A percentile compares a stretch with the other conserved stretches of the same genome.
Conservation (phyloP, 371 early-diverging fungal genomes). For the Dipsacomyces acuminosporus region DNA sequence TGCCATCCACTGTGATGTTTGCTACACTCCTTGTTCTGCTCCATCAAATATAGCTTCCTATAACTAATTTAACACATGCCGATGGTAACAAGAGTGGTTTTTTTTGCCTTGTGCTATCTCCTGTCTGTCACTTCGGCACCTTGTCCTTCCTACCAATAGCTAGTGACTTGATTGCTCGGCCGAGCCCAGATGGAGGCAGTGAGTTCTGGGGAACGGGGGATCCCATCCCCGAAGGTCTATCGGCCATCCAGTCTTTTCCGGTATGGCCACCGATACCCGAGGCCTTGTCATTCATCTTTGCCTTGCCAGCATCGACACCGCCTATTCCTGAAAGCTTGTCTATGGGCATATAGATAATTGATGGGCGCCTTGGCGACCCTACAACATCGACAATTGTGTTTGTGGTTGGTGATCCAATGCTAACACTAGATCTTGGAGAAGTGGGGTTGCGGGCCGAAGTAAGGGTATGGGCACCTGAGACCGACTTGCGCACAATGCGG, state of each 20-base stretch:
- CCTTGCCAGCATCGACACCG: slow-evolving; percentile 15
- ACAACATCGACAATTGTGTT: slow-evolving; percentile 25
- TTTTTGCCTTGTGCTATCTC: no score
- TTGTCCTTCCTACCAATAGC: slow-evolving; percentile 5
- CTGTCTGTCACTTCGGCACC: no score
- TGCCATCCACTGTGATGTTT: no score
- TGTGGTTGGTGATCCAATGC: slow-evolving; percentile 16
- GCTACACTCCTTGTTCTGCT: no score
- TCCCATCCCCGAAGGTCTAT: slow-evolving; percentile 29
- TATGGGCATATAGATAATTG: slow-evolving; percentile 19
- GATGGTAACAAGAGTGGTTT: no score
- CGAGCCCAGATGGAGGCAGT: slow-evolving; percentile 25
- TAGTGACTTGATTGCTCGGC: slow-evolving; percentile 15
- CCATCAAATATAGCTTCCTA: no score
- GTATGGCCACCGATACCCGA: slow-evolving; percentile 22
- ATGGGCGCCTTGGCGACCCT: slow-evolving; percentile 17
- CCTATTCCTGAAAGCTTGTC: slow-evolving; percentile 17
- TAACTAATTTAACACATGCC: no score
- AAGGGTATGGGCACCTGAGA: background rate
- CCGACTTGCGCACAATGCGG: slow-evolving; percentile 4
- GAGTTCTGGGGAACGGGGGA: slow-evolving; percentile 11
- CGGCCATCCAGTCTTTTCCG: slow-evolving; percentile 41
- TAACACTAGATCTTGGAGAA: background rate
- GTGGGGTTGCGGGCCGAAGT: background rate
- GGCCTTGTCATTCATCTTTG: slow-evolving; percentile 10